Evolutionary conservation across 768 basidiomycete species (phyloP), one percentile per base, ranked within the genome.

Genomic region (Cubamyces sp.): DNA sequence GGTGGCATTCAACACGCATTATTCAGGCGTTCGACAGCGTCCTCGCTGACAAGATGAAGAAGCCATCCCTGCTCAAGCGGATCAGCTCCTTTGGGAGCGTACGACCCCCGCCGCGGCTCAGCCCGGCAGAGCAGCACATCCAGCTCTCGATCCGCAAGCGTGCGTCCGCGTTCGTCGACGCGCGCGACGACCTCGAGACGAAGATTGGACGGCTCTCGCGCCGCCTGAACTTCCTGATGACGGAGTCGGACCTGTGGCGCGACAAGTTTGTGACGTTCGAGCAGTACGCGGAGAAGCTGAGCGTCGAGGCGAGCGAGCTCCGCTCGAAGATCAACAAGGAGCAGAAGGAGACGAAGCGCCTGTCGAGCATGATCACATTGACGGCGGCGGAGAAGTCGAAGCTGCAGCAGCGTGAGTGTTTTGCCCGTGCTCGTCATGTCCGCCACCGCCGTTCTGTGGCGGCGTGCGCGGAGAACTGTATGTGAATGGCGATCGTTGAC

Each of bases 261-360:
- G 90, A 94, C 75, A 96, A 95, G 71, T 96, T 96, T 68, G 91
- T 95, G 53, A 90, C 91, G 15, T 96, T 97, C 67, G 95, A 97
- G 74, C 88, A 90, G 74, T 95, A 96, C 71, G 94, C 95, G 8
- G 94, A 96, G 78, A 90, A 91, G 70, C 82, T 97, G 30, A 92
- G 91, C 68, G 82, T 80, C 18, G 95, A 97, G 75, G 94, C 94
- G 40, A 85, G 84, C 34, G 92, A 96, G 60, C 78, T 97, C 66
- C 82, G 93, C 66, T 74, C 84, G 28, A 95, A 93, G 79, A 94
- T 96, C 72, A 92, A 92, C 73, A 91, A 89, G 76, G 94, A 96
- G 75, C 91, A 94, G 72, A 81, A 87, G 61, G 94, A 96, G 77
- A 92, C 92, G 28, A 92, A 88, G 76, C 79, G 95, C 54, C 75